phyloP scores from a whole-genome alignment of 805 yeast species.

The Monosporozyma aerobia region DNA sequence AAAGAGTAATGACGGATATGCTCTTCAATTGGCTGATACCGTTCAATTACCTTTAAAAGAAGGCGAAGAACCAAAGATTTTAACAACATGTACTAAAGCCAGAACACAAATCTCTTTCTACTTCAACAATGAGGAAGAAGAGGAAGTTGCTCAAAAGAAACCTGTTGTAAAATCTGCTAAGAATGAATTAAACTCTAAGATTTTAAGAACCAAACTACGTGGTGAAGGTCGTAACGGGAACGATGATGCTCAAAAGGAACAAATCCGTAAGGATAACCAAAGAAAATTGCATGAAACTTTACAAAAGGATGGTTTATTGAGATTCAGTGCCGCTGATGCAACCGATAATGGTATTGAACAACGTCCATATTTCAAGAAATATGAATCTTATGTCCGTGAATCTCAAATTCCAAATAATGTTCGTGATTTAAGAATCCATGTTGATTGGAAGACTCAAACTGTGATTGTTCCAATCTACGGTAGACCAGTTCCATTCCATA shows the following conservation, averaged over 20 bases:
- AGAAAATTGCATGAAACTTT: conserved; percentile 72
- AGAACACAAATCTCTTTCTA: conserved; percentile 74
- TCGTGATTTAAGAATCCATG: conserved; percentile 74
- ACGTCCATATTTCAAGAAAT: conserved; percentile 67
- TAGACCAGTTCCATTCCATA: conserved; percentile 96
- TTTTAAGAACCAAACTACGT: conserved; percentile 69
- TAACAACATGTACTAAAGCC: conserved; percentile 66
- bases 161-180: conserved; percentile 20
- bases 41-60: conserved; percentile 47
- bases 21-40: conserved; percentile 73
- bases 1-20: conserved; percentile 49
- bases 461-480: conserved; percentile 87
- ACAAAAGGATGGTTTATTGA: conserved; percentile 75
- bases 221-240: conserved; percentile 57
- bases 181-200: conserved; percentile 43
- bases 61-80: conserved; percentile 45
- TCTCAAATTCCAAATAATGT: conserved; percentile 81
- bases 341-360: conserved; percentile 40
- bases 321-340: conserved; percentile 75
- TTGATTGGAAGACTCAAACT: conserved; percentile 81
- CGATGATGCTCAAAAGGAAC: conserved; percentile 68
- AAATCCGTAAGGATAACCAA: conserved; percentile 75
- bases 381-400: conserved; percentile 90
- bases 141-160: conserved; percentile 35
- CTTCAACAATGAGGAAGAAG: conserved; percentile 61